These are phyloP conservation scores for Colletotrichum sp. DNA, from an alignment of 2,329 filamentous ascomycete genomes.

Conservation along the genomic window DNA sequence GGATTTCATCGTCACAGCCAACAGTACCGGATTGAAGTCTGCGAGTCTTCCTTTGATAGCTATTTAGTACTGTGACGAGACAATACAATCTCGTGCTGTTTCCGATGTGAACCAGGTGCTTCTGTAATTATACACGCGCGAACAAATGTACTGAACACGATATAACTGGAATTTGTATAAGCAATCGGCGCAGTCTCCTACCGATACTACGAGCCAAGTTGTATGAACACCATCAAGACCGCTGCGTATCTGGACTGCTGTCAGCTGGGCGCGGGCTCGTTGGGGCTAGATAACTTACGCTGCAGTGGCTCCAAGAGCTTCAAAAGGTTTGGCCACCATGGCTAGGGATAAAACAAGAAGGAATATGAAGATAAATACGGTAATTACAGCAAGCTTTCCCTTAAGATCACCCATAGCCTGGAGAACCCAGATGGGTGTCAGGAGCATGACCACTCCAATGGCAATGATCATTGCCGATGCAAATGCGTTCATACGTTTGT, in stretches of 20 bases:
- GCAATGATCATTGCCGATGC: not conserved
- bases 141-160: no score
- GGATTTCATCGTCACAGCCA: not conserved
- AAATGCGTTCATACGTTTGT: not conserved
- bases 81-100: not conserved
- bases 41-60: not conserved
- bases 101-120: not conserved
- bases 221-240: not conserved
- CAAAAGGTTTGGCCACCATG: not conserved
- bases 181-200: not conserved
- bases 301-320: not conserved
- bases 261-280: not conserved
- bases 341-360: not conserved
- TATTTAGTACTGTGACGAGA: not conserved
- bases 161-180: rapidly evolving
- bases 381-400: not conserved
- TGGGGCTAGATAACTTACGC: not conserved
- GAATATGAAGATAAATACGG: not conserved
- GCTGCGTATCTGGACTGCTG: not conserved
- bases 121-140: not conserved
- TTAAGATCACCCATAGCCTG: not conserved
- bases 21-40: not conserved
- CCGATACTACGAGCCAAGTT: not conserved
- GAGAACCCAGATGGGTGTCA: not conserved
- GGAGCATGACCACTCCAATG: not conserved